Percentiles rank a stretch among this genome's conserved stretches.
Evolutionary conservation across 1,139 yeast species (phyloP).

Genomic region (Candida gigantensis): DNA sequence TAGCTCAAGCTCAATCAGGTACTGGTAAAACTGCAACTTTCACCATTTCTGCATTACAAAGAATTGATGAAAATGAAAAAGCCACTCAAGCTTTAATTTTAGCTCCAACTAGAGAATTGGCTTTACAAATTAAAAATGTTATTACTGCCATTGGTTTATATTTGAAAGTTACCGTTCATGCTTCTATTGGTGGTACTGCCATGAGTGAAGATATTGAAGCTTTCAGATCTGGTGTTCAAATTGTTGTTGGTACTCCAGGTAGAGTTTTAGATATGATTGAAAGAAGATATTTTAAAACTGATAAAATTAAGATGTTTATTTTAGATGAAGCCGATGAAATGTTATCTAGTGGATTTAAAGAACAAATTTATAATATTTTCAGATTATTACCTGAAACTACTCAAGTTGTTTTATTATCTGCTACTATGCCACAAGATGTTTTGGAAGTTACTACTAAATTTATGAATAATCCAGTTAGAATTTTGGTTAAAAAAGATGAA

Average conservation of each 20-base stretch:
- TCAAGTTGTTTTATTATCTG: slow-evolving; percentile 94
- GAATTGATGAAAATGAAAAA: slow-evolving; percentile 76
- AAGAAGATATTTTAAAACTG: slow-evolving; percentile 87
- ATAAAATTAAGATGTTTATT: slow-evolving; percentile 92
- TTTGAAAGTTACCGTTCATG: slow-evolving; percentile 93
- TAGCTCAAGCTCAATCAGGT: slow-evolving; percentile 99
- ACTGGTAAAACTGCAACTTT: slow-evolving; percentile 99
- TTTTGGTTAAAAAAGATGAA: slow-evolving; percentile 97
- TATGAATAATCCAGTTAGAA: slow-evolving; percentile 97
- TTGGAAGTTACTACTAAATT: slow-evolving; percentile 95
- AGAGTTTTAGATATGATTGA: slow-evolving; percentile 97
- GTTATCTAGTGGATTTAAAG: slow-evolving; percentile 96
- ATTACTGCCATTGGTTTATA: slow-evolving; percentile 91
- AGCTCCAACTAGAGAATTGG: slow-evolving; percentile 99
- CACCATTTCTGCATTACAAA: slow-evolving; percentile 95
- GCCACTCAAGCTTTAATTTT: slow-evolving; percentile 91
- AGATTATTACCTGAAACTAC: slow-evolving; percentile 90
- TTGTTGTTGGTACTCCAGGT: slow-evolving; percentile 99
- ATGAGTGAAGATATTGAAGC: slow-evolving; percentile 90
- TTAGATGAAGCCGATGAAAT: slow-evolving; percentile 99
- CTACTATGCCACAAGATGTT: slow-evolving; percentile 97
- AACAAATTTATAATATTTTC: slow-evolving; percentile 96
- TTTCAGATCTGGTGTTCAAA: slow-evolving; percentile 89
- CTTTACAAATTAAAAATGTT: slow-evolving; percentile 96
- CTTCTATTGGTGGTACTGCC: slow-evolving; percentile 98